Conservation (phyloP, 83 land plant species). For the Isoetes engelmannii region DNA sequence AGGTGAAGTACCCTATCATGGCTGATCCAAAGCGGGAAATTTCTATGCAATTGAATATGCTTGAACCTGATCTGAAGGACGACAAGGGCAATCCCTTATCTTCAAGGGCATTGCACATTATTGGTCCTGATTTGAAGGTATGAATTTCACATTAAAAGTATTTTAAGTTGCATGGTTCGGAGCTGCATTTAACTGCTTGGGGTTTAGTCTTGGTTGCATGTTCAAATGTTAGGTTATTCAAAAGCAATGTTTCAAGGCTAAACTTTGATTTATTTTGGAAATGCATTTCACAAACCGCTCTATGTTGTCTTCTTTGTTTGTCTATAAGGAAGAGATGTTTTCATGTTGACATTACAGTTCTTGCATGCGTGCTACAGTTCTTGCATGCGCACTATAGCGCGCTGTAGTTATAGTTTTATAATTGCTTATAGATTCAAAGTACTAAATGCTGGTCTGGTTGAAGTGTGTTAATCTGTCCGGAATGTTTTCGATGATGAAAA, state of each 20-base stretch:
- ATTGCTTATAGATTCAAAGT: neutral
- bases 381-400: no score
- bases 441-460: neutral
- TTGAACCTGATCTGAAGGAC: constrained; percentile 87
- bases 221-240: neutral
- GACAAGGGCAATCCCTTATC: constrained; percentile 43
- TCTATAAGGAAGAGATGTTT: no score
- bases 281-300: neutral
- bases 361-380: no score
- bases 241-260: neutral
- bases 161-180: neutral
- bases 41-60: constrained; percentile 67
- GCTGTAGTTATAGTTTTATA: no score
- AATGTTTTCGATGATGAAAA: neutral
- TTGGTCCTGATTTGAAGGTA: constrained; percentile 78
- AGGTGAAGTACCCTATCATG: constrained; percentile 62
- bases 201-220: constrained; percentile 1
- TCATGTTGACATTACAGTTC: no score
- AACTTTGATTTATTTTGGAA: neutral
- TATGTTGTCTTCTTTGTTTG: no score
- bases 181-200: no score
- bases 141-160: constrained; percentile 2
- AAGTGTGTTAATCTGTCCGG: neutral
- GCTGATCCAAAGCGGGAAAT: constrained; percentile 73
- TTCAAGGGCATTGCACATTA: constrained; percentile 81